Evolutionary conservation across 345 rosid species (phyloP).

Genomic region (Sonneratia alba): DNA sequence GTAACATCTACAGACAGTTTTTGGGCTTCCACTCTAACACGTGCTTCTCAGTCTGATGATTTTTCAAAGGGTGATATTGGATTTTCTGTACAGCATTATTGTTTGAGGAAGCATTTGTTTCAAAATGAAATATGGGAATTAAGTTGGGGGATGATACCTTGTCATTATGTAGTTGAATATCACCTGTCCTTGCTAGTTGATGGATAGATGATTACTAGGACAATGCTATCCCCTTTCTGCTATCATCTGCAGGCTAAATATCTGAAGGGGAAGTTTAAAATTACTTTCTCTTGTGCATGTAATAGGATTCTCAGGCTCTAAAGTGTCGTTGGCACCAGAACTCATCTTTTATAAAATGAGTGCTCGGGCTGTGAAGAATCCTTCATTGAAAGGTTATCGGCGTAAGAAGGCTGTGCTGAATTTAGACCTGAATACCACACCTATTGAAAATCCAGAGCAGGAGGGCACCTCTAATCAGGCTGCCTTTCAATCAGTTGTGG

Average conservation of each 20-base stretch:
- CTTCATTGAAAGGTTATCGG: conserved; percentile 39
- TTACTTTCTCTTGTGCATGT: neutral
- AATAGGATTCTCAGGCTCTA: neutral
- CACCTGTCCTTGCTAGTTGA: neutral
- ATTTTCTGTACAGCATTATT: neutral
- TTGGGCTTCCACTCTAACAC: neutral
- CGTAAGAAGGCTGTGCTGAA: conserved; percentile 45
- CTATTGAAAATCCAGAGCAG: conserved; percentile 40
- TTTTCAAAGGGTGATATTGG: neutral
- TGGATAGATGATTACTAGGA: neutral
- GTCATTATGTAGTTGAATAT: neutral
- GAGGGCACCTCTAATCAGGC: conserved; percentile 45
- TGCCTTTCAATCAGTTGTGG: conserved; percentile 4
- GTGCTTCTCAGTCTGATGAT: neutral
- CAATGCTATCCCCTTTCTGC: neutral
- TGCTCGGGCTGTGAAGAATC: conserved; percentile 23
- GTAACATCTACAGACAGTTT: neutral
- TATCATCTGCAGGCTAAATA: neutral
- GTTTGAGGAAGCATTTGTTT: neutral
- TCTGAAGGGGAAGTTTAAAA: neutral
- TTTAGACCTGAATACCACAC: conserved; percentile 38
- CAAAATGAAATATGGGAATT: neutral
- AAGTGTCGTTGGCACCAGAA: neutral
- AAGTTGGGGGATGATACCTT: neutral
- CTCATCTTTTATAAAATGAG: conserved; percentile 24